Percentiles rank a stretch among this genome's conserved stretches.
These are phyloP conservation scores for Eucalyptus sideroxylon DNA, from an alignment of 345 rosid genomes.

Conservation along the genomic window DNA sequence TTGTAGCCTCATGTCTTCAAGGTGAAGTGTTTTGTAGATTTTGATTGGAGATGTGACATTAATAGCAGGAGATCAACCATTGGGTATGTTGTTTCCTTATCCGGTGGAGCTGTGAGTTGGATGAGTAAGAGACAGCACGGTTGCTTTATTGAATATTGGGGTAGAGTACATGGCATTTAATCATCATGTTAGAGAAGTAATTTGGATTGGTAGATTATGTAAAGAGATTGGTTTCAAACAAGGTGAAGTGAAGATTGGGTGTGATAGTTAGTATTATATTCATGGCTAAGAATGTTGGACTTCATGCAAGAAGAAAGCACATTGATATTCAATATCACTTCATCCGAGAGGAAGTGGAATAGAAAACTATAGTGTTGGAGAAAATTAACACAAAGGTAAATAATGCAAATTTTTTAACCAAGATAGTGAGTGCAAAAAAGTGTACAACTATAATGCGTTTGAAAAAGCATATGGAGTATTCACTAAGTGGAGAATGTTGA, in stretches of 20 bases:
- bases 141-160: neutral
- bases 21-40: no score
- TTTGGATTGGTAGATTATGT: neutral
- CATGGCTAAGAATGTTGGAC: neutral
- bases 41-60: no score
- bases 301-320: neutral
- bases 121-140: neutral
- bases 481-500: neutral
- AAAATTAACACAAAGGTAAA: neutral
- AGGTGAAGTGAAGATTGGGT: neutral
- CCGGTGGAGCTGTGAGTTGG: rapidly evolving
- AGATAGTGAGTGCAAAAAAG: neutral
- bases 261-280: neutral
- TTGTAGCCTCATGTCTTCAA: no score
- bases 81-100: neutral
- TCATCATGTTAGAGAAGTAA: neutral
- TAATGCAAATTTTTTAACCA: neutral
- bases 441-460: neutral
- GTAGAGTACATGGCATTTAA: neutral
- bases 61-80: neutral
- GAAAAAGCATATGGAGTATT: neutral
- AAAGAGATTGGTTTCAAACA: neutral
- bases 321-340: neutral
- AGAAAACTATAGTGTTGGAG: neutral
- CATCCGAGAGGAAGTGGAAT: neutral